phyloP scores from a whole-genome alignment of 1,139 yeast genomes.

The Kodamaea suecica region DNA sequence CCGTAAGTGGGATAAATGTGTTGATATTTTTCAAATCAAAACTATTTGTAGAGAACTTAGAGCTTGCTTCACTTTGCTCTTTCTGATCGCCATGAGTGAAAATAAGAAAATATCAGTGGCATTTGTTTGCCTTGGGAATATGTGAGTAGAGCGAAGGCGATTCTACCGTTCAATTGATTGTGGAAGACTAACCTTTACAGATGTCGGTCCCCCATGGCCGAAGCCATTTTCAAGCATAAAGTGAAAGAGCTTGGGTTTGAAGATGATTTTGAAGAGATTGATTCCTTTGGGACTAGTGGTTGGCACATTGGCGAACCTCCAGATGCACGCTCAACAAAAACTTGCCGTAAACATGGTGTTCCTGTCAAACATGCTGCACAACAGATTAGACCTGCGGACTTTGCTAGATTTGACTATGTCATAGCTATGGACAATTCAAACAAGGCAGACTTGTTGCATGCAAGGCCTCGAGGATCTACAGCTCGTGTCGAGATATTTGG shows the following conservation, averaged over 20 bases:
- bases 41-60: too few relatives aligned
- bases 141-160: conserved; percentile 49
- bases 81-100: background rate
- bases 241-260: conserved; percentile 50
- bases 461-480: conserved; percentile 54
- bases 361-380: conserved; percentile 77
- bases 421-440: conserved; percentile 83
- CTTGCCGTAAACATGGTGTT: conserved; percentile 70
- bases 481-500: conserved; percentile 69
- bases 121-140: conserved; percentile 89
- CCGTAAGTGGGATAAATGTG: too few relatives aligned
- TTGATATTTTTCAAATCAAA: too few relatives aligned
- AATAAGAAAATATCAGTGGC: conserved; percentile 57
- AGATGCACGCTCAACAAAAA: conserved; percentile 66
- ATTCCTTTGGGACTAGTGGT: conserved; percentile 86
- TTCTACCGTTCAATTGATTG: conserved; percentile 1
- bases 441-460: conserved; percentile 52
- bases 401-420: conserved; percentile 71
- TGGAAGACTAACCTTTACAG: conserved; percentile 29
- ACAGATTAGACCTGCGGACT: conserved; percentile 57
- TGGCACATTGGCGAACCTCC: conserved; percentile 84
- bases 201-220: conserved; percentile 98
- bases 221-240: conserved; percentile 74
- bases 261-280: conserved; percentile 51
- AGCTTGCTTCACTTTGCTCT: too few relatives aligned